A percentile compares a stretch with the other conserved stretches of the same genome.
Evolutionary conservation across 805 yeast genomes (phyloP).

Genomic region (Wickerhamiella musiphila): DNA sequence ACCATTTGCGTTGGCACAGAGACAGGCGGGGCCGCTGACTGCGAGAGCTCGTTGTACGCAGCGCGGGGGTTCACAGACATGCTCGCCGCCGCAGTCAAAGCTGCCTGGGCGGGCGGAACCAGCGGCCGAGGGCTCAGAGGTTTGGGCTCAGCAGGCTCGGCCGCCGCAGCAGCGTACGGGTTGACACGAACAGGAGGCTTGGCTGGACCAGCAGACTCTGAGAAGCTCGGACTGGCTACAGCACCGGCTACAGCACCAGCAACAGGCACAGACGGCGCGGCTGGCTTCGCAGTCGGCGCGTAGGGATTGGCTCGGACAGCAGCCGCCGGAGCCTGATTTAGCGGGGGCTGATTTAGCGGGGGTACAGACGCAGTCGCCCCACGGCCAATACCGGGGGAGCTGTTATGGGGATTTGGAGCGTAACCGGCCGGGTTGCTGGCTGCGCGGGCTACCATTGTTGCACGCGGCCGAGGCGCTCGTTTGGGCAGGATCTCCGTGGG

Average conservation of each 20-base stretch:
- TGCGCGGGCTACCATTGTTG: constrained; percentile 1
- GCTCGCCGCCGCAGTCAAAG: background rate
- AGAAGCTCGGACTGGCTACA: no score
- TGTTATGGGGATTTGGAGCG: background rate
- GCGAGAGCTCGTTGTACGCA: no score
- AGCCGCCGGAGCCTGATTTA: background rate
- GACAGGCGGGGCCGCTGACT: background rate
- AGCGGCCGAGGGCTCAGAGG: constrained; percentile 1
- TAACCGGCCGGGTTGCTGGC: background rate
- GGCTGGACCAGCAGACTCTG: no score
- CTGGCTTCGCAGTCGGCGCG: constrained; percentile 2
- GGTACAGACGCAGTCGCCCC: background rate
- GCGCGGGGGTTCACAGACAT: no score
- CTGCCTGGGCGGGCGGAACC: constrained; percentile 1
- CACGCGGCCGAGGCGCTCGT: constrained; percentile 12
- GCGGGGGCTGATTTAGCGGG: background rate
- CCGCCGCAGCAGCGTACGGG: constrained; percentile 5
- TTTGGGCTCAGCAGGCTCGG: constrained; percentile 1
- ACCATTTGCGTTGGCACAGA: background rate
- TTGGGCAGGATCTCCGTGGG: constrained; percentile 20
- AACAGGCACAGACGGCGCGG: no score
- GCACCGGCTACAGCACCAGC: no score
- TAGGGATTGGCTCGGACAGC: constrained; percentile 4
- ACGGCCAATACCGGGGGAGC: constrained; percentile 1
- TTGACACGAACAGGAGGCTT: constrained; percentile 7